Base-by-base conservation (phyloP, 345 rosid species). In the Salix viminalis region DNA sequence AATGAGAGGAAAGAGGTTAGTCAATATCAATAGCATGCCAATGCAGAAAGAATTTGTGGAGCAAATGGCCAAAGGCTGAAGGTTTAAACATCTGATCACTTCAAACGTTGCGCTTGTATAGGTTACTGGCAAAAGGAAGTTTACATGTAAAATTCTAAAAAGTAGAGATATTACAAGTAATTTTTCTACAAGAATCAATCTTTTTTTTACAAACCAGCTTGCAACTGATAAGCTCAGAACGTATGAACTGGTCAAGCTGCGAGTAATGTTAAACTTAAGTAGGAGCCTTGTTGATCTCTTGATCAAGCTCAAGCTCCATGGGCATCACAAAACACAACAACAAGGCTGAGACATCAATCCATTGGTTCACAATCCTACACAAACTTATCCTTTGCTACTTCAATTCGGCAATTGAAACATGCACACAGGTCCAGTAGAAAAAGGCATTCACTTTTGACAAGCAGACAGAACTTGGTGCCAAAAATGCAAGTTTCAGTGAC, bases 11-110 rank as follows among this genome's bases (percentile, higher is more conserved):
- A 56, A 76, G 62, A 4, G 32, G 37, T 79, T 69, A 50, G 44
- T 48, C 71, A 73, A 64, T 69, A 62, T 32, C 48, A 39, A 34
- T 67, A 76, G 56, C 67, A 71, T n/a, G 67, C 56, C 26, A 23
- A 30, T 30, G 26, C 21, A 66, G 6, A n/a, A 46, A 46, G 19
- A 60, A 26, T 37, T n/a, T 15, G 14, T 26, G 23, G 66, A 21
- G 13, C 23, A 32, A n/a, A 76, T 37, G 12, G 46, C 21, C 21
- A 28, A 18, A 7, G 67, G 30, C 6, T 5, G 12, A 15, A 26
- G 50, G 41, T 28, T 16, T 19, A 30, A 46, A 50, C 11, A 18
- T 9, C 24, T 50, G 1, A 36, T 19, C 46, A 19, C 44, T 19
- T 21, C n/a, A 67, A 67, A 32, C 7, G 6, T 14, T 67, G 21